phyloP scores from a whole-genome alignment of 805 yeast genomes.

The Hanseniaspora pseudoguilliermondii region DNA sequence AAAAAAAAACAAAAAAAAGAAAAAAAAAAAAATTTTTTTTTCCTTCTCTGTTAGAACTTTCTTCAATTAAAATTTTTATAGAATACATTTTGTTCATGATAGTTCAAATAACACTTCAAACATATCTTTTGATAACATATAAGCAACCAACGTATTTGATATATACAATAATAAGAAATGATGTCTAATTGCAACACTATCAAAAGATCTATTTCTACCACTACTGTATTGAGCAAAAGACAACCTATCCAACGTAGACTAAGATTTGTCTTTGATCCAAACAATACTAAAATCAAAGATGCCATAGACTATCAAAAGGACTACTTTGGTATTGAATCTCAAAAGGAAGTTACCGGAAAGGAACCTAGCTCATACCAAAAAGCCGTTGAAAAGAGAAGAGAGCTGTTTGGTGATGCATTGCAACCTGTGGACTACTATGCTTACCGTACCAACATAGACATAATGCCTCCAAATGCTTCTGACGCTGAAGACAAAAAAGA shows the following conservation, averaged over 20 bases:
- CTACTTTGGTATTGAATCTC: not conserved
- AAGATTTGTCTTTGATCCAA: not conserved
- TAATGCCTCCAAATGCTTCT: not conserved
- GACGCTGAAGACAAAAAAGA: slow-evolving; percentile 38
- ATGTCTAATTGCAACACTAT: not conserved
- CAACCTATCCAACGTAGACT: not conserved
- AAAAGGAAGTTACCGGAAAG: not conserved
- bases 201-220: not conserved
- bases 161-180: not conserved
- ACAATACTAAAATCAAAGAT: not conserved
- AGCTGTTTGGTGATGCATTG: not conserved
- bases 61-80: too few relatives aligned
- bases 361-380: not conserved
- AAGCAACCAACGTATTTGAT: too few relatives aligned
- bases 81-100: not conserved
- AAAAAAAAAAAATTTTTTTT: too few relatives aligned
- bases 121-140: too few relatives aligned
- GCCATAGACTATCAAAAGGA: not conserved
- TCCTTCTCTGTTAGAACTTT: too few relatives aligned
- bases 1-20: too few relatives aligned
- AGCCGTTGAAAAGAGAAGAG: not conserved
- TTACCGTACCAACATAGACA: not conserved
- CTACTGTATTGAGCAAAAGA: slow-evolving; percentile 1
- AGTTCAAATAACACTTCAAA: too few relatives aligned
- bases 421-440: not conserved